Evolutionary conservation across 352 stramenopile genomes (phyloP).

Genomic region (Peronospora farinosa): DNA sequence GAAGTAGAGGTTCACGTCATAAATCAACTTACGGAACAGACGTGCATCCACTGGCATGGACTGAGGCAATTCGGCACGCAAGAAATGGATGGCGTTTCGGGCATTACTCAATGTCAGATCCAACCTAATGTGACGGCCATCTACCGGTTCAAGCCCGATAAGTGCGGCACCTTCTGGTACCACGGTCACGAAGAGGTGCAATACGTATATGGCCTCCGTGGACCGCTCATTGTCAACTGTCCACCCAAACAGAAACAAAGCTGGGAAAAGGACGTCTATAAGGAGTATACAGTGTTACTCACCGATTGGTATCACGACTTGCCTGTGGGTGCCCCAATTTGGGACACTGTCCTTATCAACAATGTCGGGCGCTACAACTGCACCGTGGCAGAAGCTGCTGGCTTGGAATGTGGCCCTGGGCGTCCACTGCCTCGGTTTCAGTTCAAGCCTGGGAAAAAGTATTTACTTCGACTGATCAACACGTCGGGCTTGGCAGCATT

Average conservation of each 20-base stretch:
- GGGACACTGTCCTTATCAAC: constrained; percentile 43
- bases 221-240: constrained; percentile 35
- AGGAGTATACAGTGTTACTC: constrained; percentile 34
- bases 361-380: constrained; percentile 39
- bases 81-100: constrained; percentile 42
- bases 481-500: constrained; percentile 37
- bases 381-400: constrained; percentile 20
- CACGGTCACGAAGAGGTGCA: constrained; percentile 42
- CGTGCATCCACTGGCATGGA: constrained; percentile 48
- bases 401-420: constrained; percentile 19
- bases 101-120: constrained; percentile 46
- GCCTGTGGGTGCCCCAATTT: constrained; percentile 28
- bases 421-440: constrained; percentile 24
- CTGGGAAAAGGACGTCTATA: constrained; percentile 33
- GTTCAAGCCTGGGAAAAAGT: constrained; percentile 31
- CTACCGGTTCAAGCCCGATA: constrained; percentile 39
- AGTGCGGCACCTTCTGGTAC: constrained; percentile 42
- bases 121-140: constrained; percentile 32
- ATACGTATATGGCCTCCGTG: constrained; percentile 38
- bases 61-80: constrained; percentile 33
- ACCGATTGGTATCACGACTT: constrained; percentile 44
- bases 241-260: constrained; percentile 18
- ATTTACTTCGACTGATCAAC: constrained; percentile 41
- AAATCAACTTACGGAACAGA: constrained; percentile 35
- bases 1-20: constrained; percentile 35